A percentile compares a stretch with the other conserved stretches of the same genome.
Conservation (phyloP, 1,284 basidiomycete genomes). For the Ganoderma meredithae region DNA sequence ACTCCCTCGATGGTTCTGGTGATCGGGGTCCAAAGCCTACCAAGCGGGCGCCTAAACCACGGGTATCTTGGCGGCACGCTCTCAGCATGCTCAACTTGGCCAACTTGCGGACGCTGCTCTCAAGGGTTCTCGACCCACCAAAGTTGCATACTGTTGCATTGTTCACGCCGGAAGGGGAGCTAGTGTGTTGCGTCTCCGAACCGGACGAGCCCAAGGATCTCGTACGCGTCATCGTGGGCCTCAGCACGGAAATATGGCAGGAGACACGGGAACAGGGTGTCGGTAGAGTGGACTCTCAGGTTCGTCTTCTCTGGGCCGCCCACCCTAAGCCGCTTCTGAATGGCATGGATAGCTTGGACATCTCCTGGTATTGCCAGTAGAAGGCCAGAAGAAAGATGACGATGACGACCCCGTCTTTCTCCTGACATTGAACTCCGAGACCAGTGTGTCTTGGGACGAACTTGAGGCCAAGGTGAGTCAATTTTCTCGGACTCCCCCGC, state of each 20-base stretch:
- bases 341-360: conserved; percentile 56
- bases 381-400: conserved; percentile 18
- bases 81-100: conserved; percentile 64
- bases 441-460: conserved; percentile 66
- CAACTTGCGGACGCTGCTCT: conserved; percentile 64
- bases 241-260: conserved; percentile 77
- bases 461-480: conserved; percentile 63
- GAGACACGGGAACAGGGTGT: conserved; percentile 67
- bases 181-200: conserved; percentile 63
- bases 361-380: conserved; percentile 64
- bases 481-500: conserved; percentile 1
- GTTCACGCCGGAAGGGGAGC: conserved; percentile 67
- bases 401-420: conserved; percentile 60
- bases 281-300: conserved; percentile 69
- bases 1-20: neutral
- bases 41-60: conserved; percentile 4
- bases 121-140: conserved; percentile 60
- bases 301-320: neutral
- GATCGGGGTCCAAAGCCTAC: neutral
- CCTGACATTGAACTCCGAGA: conserved; percentile 69
- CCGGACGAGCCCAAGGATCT: conserved; percentile 69
- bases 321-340: no score
- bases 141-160: conserved; percentile 67
- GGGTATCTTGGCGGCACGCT: neutral
- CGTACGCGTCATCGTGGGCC: conserved; percentile 71